These are phyloP conservation scores for Meredithiella fracta DNA, from an alignment of 2,329 filamentous ascomycete species.

Conservation along the genomic window DNA sequence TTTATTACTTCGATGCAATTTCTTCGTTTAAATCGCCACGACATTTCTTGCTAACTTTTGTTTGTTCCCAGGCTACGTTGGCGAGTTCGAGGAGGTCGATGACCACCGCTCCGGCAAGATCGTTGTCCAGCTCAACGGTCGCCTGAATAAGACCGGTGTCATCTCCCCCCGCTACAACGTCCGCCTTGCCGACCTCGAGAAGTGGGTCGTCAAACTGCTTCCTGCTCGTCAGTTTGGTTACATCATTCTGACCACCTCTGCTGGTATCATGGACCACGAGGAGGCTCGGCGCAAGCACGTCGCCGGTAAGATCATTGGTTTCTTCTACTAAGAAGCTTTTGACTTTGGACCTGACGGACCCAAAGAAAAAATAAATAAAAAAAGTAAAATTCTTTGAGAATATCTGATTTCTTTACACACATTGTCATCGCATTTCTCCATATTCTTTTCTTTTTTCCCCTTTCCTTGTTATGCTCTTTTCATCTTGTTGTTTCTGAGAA, in stretches of 20 bases:
- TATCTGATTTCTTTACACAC: conserved; percentile 2
- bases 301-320: conserved; percentile 96
- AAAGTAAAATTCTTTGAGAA: conserved; percentile 14
- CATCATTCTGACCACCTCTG: conserved; percentile 96
- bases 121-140: conserved; percentile 97
- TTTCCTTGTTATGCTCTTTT: neutral
- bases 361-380: conserved; percentile 16
- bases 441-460: neutral
- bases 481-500: conserved; percentile 5
- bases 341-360: conserved; percentile 11
- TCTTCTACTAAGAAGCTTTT: conserved; percentile 68
- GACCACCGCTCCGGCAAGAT: conserved; percentile 99
- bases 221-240: conserved; percentile 99
- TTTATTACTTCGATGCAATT: conserved; percentile 46
- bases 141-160: conserved; percentile 70
- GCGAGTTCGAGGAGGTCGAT: conserved; percentile 98
- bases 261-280: conserved; percentile 99
- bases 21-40: conserved; percentile 88
- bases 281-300: conserved; percentile 98
- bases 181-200: conserved; percentile 92
- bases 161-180: conserved; percentile 99
- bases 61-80: conserved; percentile 66
- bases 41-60: conserved; percentile 50
- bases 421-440: neutral
- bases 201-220: conserved; percentile 98